Evolutionary conservation across 176 grass and related monocot genomes (phyloP), one percentile per base, ranked within the genome.

Genomic region (Areca catechu): DNA sequence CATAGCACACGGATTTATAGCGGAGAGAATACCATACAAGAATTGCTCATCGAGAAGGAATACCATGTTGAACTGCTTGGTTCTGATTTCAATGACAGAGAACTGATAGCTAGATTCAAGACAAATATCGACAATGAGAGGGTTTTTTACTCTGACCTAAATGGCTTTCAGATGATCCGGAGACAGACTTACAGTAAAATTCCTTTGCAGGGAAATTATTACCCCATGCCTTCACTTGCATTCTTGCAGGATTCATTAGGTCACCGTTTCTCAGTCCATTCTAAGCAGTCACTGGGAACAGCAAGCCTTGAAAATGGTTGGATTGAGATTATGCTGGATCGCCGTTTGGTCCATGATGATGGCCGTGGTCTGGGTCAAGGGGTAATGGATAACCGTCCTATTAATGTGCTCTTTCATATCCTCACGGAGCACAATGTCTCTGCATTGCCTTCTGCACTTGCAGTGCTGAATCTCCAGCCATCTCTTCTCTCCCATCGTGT

Each of bases 311-410:
- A 91, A 72, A 79, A 91, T 75, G 93, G 93, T 71, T 97, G 87
- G 87, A 20, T 97, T 53, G 93, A 97, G 70, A 97, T 97, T 53
- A 97, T 97, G 93, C 77, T 97, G 53, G 93, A 97, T 85, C 80
- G 93, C 65, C 85, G 93, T 66, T 61, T 97, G 77, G 78, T 80
- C 58, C 52, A 53, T 51, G 93, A 91, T 60, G 93, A 97, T 75
- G 86, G 93, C 0, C 83, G 83, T 67, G 93, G 93, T 67, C 76
- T 97, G 52, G 93, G 93, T 17, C 93, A 97, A 65, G 93, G 93
- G 65, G 93, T 97, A 63, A 70, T 91, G 81, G 93, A 97, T 71
- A 97, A 97, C 29, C 74, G 54, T 19, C 93, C 93, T 12, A 67
- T 78, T 66, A 88, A 88, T 77, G 72, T 91, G 16, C 62, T 97